phyloP scores from a whole-genome alignment of 768 basidiomycete species.

The Calocybe indica region DNA sequence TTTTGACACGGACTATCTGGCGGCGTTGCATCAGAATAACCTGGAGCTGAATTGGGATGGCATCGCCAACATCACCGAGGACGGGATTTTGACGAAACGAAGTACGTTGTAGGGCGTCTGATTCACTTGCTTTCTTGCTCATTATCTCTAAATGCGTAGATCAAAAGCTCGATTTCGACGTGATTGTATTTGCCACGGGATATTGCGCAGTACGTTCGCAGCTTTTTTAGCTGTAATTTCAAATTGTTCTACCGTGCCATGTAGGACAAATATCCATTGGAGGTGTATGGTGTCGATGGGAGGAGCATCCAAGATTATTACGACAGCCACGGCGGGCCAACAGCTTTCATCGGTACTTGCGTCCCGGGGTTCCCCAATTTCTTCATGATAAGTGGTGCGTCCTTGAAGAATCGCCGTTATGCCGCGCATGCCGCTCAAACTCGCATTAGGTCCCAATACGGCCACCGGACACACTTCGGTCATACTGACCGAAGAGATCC shows the following conservation, averaged over 20 bases:
- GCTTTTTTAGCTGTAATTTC: background rate
- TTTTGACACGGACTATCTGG: slow-evolving; percentile 41
- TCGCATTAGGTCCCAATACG: slow-evolving; percentile 34
- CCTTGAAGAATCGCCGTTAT: background rate
- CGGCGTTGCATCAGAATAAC: slow-evolving; percentile 38
- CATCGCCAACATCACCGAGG: slow-evolving; percentile 30
- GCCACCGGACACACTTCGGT: slow-evolving; percentile 38
- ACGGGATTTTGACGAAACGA: slow-evolving; percentile 35
- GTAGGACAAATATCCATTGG: slow-evolving; percentile 28
- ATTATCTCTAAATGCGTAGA: slow-evolving; percentile 16
- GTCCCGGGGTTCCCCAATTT: slow-evolving; percentile 43
- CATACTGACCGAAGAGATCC: slow-evolving; percentile 36
- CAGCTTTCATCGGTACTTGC: slow-evolving; percentile 37
- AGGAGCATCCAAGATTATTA: slow-evolving; percentile 35
- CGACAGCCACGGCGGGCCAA: slow-evolving; percentile 30
- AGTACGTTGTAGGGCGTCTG: slow-evolving; percentile 16
- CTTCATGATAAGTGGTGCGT: slow-evolving; percentile 31
- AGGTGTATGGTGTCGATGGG: slow-evolving; percentile 21
- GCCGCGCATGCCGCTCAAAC: background rate
- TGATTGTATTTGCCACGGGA: slow-evolving; percentile 35
- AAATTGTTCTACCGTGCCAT: background rate
- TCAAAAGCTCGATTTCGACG: slow-evolving; percentile 26
- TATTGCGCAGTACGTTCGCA: slow-evolving; percentile 18
- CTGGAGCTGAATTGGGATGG: slow-evolving; percentile 36
- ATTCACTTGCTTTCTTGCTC: slow-evolving; percentile 3